Evolutionary conservation across 108 stramenopile species (phyloP).

Genomic region (Skeletonema costatum): DNA sequence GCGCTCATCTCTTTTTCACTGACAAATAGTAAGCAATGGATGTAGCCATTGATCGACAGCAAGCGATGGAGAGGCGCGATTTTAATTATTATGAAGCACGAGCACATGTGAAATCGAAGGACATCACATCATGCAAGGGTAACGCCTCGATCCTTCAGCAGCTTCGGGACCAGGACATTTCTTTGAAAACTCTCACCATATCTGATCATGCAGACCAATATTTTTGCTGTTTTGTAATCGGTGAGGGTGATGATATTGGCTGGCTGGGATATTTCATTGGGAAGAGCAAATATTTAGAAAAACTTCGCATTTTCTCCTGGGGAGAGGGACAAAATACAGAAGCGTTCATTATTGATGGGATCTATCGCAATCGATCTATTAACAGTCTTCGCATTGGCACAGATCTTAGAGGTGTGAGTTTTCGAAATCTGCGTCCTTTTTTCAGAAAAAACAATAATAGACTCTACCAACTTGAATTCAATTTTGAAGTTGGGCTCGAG

Average conservation of each 20-base stretch:
- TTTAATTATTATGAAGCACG: conserved; percentile 1
- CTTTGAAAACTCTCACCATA: not conserved
- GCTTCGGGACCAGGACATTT: not conserved
- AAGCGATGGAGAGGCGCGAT: not conserved
- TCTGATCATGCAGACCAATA: not conserved
- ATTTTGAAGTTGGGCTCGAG: not conserved
- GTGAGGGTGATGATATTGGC: not conserved
- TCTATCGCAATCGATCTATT: not conserved
- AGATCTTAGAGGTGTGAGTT: not conserved
- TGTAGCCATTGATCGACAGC: too few relatives aligned
- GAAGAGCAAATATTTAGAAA: not conserved
- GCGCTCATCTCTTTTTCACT: too few relatives aligned
- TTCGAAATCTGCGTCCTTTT: not conserved
- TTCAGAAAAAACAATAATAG: not conserved
- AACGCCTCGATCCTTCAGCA: not conserved
- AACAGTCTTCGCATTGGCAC: not conserved
- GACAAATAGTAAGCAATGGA: too few relatives aligned
- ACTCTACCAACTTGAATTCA: not conserved
- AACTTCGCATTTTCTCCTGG: not conserved
- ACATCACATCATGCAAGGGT: not conserved
- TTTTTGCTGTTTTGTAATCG: not conserved
- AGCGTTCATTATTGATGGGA: not conserved
- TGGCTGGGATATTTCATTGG: not conserved
- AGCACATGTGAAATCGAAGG: not conserved
- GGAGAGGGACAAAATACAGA: not conserved